These are phyloP conservation scores for Poa annua DNA, from an alignment of 176 grass and related monocot species.

Conservation along the genomic window DNA sequence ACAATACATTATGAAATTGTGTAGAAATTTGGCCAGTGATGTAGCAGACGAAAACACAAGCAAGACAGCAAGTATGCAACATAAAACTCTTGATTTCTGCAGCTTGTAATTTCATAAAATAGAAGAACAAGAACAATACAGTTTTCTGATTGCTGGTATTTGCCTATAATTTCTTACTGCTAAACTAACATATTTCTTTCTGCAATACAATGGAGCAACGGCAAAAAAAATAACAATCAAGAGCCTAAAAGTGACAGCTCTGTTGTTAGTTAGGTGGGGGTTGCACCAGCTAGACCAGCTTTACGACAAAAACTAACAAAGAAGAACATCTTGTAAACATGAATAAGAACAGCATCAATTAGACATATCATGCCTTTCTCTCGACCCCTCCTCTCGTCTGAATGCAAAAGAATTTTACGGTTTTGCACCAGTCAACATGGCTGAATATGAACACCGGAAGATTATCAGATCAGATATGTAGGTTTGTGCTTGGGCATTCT, in stretches of 20 bases:
- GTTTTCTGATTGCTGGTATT: slow-evolving; percentile 13
- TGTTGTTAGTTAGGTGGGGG: slow-evolving; percentile 64
- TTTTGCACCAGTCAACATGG: slow-evolving; percentile 48
- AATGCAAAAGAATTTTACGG: slow-evolving; percentile 45
- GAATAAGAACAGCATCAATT: slow-evolving; percentile 42
- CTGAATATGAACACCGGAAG: slow-evolving; percentile 46
- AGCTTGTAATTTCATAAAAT: slow-evolving; percentile 30
- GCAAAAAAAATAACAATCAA: slow-evolving; percentile 59
- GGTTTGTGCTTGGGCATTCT: slow-evolving; percentile 59
- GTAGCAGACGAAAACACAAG: not conserved
- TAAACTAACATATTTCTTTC: slow-evolving; percentile 58
- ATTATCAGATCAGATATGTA: slow-evolving; percentile 58
- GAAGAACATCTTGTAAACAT: slow-evolving; percentile 49
- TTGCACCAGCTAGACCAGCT: slow-evolving; percentile 54
- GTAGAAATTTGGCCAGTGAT: not conserved
- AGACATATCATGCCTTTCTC: slow-evolving; percentile 40
- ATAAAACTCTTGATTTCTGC: slow-evolving; percentile 33
- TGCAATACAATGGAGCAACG: slow-evolving; percentile 51
- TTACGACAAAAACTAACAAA: slow-evolving; percentile 50
- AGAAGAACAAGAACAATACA: slow-evolving; percentile 51
- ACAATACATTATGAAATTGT: no score
- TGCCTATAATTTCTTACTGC: slow-evolving; percentile 57
- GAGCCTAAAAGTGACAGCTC: slow-evolving; percentile 63
- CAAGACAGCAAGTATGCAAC: not conserved
- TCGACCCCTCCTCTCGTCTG: slow-evolving; percentile 9